Evolutionary conservation across 108 stramenopile genomes (phyloP), one percentile per base, ranked within the genome.

Genomic region (Pseudonitzschia delicatissima): DNA sequence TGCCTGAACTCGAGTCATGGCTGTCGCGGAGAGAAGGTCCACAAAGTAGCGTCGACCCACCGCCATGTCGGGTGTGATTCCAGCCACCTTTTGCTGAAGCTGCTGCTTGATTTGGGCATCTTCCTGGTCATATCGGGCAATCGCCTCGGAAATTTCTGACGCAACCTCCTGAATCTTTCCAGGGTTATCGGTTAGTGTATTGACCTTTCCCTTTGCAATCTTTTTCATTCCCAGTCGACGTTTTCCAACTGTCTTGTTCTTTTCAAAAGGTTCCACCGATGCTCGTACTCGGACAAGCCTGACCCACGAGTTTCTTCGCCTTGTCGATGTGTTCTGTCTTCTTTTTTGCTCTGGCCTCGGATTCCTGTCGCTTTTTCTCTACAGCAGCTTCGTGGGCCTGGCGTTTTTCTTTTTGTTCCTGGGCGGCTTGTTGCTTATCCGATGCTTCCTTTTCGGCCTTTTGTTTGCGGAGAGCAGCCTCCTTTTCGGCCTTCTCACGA

Each of bases 171-270:
- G 57, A 29, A 94, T 73, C 68, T 94, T 94, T 0, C 62, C 59
- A 2, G 64, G 72, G 35, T 87, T 84, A 57, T 87, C 87, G 67
- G 69, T 74, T 25, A 94, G 57, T 6, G 93, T 94, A 57, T 94
- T 94, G 61, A 94, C 76, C 58, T 83, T 84, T 34, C 93, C 93
- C 36, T 82, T 75, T 21, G 83, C 86, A 40, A 85, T 73, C 74
- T 94, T 94, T 63, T 94, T 94, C 72, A 94, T 86, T 50, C 78
- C 62, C 39, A 94, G 60, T 53, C 93, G 63, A 18, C 90, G 72
- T 62, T 76, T 78, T 15, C 73, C 47, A 2, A 89, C 81, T 11
- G 64, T 48, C 62, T 75, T 79, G 64, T 66, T 69, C 17, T 64
- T 80, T 37, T 94, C 90, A 64, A 91, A 94, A 21, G 83, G 70